Conservation (phyloP, 2,329 filamentous ascomycete genomes). For the Phialophora chinensis region DNA sequence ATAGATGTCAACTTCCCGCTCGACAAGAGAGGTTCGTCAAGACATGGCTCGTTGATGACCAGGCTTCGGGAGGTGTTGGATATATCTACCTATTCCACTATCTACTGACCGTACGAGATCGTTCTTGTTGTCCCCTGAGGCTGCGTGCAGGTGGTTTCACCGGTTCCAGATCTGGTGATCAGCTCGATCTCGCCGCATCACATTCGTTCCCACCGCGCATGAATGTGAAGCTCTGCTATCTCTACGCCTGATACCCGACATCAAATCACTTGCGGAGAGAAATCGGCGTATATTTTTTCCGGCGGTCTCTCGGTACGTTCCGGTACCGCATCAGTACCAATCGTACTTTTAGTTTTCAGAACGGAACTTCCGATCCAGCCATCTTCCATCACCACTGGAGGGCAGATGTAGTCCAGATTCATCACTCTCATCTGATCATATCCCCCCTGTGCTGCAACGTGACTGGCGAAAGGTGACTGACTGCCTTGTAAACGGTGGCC, state of each 20-base stretch:
- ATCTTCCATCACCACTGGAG: neutral
- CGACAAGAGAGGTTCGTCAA: neutral
- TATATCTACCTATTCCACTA: neutral
- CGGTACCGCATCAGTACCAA: too few species aligned
- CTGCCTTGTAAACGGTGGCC: too few species aligned
- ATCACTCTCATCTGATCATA: neutral
- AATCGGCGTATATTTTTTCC: neutral
- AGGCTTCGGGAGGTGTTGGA: neutral
- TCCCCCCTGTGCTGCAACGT: too few species aligned
- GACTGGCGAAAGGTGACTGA: neutral
- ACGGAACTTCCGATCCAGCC: neutral
- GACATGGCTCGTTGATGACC: neutral
- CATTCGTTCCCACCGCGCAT: neutral
- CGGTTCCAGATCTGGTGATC: neutral
- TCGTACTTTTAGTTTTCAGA: neutral
- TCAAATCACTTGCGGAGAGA: neutral
- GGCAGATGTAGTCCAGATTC: neutral
- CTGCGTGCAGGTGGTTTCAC: neutral
- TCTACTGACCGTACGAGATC: neutral
- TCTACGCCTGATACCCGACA: neutral
- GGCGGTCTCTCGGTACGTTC: too few species aligned
- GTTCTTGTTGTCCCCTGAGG: neutral
- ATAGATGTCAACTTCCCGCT: too few species aligned
- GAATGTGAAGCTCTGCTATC: neutral
- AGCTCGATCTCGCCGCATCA: neutral